Conservation (phyloP, 1,284 basidiomycete genomes). For the Malassezia japonica region DNA sequence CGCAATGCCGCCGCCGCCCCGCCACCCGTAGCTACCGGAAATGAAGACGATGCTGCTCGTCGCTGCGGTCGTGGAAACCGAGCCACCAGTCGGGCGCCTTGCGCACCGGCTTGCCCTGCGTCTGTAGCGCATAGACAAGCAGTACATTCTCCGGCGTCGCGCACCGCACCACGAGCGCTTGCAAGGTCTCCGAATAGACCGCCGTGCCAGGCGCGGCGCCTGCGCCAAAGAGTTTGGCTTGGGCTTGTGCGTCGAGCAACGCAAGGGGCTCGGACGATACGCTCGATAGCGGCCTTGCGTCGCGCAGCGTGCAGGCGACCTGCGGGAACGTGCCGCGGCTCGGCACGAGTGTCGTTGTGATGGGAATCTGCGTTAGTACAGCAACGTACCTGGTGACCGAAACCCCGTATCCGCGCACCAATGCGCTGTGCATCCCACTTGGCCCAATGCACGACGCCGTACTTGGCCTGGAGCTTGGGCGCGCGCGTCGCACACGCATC, state of each 20-base stretch:
- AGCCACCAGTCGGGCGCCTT: constrained; percentile 23
- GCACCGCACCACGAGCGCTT: constrained; percentile 14
- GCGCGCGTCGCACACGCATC: constrained; percentile 18
- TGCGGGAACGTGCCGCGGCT: background rate
- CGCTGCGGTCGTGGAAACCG: constrained; percentile 28
- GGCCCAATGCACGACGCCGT: constrained; percentile 24
- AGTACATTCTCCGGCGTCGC: background rate
- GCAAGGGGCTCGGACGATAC: too few relatives aligned
- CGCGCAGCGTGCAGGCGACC: too few relatives aligned
- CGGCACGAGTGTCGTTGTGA: background rate
- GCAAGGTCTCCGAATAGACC: constrained; percentile 2
- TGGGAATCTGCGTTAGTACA: too few relatives aligned
- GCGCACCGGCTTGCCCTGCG: constrained; percentile 21
- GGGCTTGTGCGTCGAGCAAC: too few relatives aligned
- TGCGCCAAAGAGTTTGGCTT: background rate
- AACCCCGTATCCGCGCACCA: constrained; percentile 27
- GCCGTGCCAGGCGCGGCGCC: constrained; percentile 12
- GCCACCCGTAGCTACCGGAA: constrained; percentile 6
- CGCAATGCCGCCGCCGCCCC: constrained; percentile 51
- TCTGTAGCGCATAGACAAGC: constrained; percentile 18
- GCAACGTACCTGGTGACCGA: constrained; percentile 30
- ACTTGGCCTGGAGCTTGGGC: constrained; percentile 24
- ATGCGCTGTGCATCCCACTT: constrained; percentile 23
- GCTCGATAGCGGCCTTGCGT: too few relatives aligned
- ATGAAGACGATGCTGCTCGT: constrained; percentile 11